Base-by-base conservation (phyloP, 805 yeast genomes). In the Ogataea naganishii region DNA sequence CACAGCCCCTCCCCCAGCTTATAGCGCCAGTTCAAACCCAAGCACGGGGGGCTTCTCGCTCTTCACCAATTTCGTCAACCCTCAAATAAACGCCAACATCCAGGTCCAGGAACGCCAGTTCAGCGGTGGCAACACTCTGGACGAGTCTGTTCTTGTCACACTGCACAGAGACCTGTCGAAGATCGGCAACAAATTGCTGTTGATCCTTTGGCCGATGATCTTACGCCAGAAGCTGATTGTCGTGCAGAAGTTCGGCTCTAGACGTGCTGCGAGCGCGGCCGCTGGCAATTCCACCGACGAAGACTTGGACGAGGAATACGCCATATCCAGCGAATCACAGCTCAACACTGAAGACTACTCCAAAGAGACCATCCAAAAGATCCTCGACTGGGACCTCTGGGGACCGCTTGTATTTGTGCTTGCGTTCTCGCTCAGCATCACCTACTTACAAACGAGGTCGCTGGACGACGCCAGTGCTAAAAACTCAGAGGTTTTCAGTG, bases 371-470 rank as follows among this genome's bases (percentile, higher is more conserved):
- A 47, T 56, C 17, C 43, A 44, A 13, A 52, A 54, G 31, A 61
- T 60, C 9, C 38, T 71, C 30, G 78, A 72, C 32, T 72, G 79
- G 79, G 79, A 72, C 47, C 50, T 72, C 29, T 72, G 78, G 79
- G 79, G 79, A 1, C 79, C 79, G 2, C 47, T 72, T 25, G 60
- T 72, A 14, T 67, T 72, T 33, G 66, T 70, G 10, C 54, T 72
- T 27, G 48, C 56, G 9, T 71, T 65, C 38, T 57, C 72, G 14
- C 64, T 70, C 26, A 47, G 66, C 14, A 53, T 72, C 32, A 74
- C 76, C 3, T 53, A 64, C 33, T 45, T 70, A 9, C 62, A 58
- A 37, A 46, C 46, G 3, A 45, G 53, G 24, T 41, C 52, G 3
- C 24, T 55, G n/a, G 32, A 35, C 8, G 42, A 24, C 22, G 25